Base-by-base conservation (phyloP, 1,139 yeast genomes). In the Taphrina pruni region DNA sequence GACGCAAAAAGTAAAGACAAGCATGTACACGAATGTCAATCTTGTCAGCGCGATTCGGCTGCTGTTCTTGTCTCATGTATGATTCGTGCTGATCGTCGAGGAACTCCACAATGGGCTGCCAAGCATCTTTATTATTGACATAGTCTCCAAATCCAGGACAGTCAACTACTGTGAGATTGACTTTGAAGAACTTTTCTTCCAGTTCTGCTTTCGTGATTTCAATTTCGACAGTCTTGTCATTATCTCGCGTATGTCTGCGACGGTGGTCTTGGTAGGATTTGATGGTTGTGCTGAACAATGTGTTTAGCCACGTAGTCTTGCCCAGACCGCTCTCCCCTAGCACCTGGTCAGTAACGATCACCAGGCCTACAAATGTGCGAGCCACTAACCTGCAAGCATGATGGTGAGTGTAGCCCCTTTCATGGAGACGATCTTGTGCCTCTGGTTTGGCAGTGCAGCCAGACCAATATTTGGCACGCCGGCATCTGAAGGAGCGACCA, bases 91-190 rank as follows among this genome's bases (percentile, higher is more conserved):
- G 99, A 80, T 94, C 99, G 79, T 94, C 99, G 73, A 94, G 86
- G 76, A 93, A 94, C 78, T 93, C 97, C 71, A 92, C 85, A 75
- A 95, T 88, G 52, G 97, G 94, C 74, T 89, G 89, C 97, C 97
- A 95, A 68, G 97, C 86, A 77, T 90, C 94, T 75, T 85, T 87
- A 81, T 94, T 94, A 82, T 94, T 89, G 75, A 94, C 96, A 78
- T 92, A 91, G 80, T 93, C 97, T 72, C 99, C 99, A 78, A 94
- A 92, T 1, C 99, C 99, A 20, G 99, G 99, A 8, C 99, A 94
- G 79, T 94, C 99, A 75, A 95, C 87, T 71, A 94, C 85, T 76
- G 94, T 94, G 73, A 95, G 85, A 72, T 95, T 86, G 75, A 94
- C 84, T 75, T 85, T 86, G 81, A 94, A 94, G 77, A 60, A 71